Evolutionary conservation across 345 rosid species (phyloP).

Genomic region (Chamaenerion angustifolium): DNA sequence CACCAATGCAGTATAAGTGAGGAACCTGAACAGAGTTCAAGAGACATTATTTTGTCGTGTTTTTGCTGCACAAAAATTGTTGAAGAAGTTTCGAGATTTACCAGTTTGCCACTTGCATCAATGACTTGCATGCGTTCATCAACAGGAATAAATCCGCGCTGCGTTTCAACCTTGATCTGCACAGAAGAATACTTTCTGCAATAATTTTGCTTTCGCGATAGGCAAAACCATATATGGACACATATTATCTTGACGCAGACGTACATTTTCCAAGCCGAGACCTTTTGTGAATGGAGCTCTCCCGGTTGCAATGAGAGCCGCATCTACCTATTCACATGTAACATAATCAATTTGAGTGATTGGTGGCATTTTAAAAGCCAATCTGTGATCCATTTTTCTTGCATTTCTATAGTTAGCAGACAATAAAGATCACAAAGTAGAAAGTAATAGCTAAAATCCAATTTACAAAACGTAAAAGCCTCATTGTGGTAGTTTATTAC

Average conservation of each 20-base stretch:
- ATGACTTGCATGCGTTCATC: slow-evolving; percentile 81
- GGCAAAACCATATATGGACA: neutral
- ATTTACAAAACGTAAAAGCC: too few relatives aligned
- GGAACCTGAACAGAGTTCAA: slow-evolving; percentile 45
- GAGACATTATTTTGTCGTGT: slow-evolving; percentile 4
- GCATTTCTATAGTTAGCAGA: too few relatives aligned
- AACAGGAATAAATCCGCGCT: slow-evolving; percentile 84
- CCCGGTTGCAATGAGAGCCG: slow-evolving; percentile 98
- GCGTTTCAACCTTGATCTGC: slow-evolving; percentile 82
- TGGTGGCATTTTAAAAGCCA: neutral
- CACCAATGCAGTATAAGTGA: slow-evolving; percentile 83
- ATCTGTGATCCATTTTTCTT: neutral
- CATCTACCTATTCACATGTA: slow-evolving; percentile 54
- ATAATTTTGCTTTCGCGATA: neutral
- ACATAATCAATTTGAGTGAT: neutral
- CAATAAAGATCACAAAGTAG: too few relatives aligned
- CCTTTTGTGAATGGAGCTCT: slow-evolving; percentile 97
- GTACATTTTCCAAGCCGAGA: slow-evolving; percentile 91
- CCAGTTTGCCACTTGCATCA: slow-evolving; percentile 75
- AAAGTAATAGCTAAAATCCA: too few relatives aligned
- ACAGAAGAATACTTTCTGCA: neutral
- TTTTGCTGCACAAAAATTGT: neutral
- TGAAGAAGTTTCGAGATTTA: slow-evolving; percentile 13
- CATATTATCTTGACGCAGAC: slow-evolving; percentile 8
- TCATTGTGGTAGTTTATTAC: too few relatives aligned